Conservation (phyloP, 768 basidiomycete genomes). For the Leucocoprinus sp. region DNA sequence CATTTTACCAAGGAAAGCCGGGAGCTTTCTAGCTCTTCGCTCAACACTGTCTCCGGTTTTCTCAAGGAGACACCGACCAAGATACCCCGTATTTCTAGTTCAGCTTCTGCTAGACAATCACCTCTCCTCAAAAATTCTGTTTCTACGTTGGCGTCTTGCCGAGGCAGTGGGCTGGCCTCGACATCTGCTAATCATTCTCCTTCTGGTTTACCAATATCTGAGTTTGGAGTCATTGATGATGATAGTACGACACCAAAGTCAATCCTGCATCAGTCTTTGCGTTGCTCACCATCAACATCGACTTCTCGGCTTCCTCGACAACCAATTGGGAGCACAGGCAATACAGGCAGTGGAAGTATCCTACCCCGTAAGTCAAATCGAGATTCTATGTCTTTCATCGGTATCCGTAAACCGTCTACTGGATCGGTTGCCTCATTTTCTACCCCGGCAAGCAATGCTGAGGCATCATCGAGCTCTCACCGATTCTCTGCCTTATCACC, state of each 20-base stretch:
- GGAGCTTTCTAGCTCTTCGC: constrained; percentile 45
- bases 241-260: constrained; percentile 42
- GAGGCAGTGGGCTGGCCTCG: constrained; percentile 47
- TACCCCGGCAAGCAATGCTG: constrained; percentile 33
- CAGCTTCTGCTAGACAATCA: constrained; percentile 66
- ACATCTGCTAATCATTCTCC: constrained; percentile 65
- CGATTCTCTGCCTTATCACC: constrained; percentile 81
- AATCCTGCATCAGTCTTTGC: constrained; percentile 39
- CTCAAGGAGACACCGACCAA: constrained; percentile 86
- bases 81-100: constrained; percentile 87
- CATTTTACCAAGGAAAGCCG: constrained; percentile 43
- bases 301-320: constrained; percentile 63
- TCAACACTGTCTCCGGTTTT: constrained; percentile 43
- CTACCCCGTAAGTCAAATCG: constrained; percentile 58
- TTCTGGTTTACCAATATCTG: constrained; percentile 45
- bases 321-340: constrained; percentile 33
- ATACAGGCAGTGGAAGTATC: constrained; percentile 36
- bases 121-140: constrained; percentile 56
- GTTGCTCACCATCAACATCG: constrained; percentile 55
- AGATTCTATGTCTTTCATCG: constrained; percentile 72
- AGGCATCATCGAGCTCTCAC: constrained; percentile 33
- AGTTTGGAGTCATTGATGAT: constrained; percentile 70
- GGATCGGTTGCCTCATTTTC: constrained; percentile 68
- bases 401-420: constrained; percentile 75
- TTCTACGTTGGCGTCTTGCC: constrained; percentile 43